Base-by-base conservation (phyloP, 2,329 filamentous ascomycete species). In the Zymoseptoria pseudotritici region DNA sequence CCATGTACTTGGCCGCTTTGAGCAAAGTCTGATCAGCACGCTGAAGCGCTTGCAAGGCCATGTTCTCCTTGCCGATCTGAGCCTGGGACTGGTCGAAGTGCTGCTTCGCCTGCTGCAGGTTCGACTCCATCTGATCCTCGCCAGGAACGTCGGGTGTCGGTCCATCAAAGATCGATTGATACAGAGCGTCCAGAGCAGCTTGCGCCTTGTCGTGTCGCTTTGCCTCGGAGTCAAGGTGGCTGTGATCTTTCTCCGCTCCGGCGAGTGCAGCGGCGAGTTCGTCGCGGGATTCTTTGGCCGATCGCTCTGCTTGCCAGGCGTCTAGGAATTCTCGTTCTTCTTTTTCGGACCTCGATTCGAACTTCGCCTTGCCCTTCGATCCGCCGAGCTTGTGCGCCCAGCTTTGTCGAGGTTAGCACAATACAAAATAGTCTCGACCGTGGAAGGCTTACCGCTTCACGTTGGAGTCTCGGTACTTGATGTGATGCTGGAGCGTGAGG, bases 311-410 rank as follows among this genome's bases (percentile, higher is more conserved):
- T 60, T 82, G 78, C 53, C 82, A 74, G 0, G 78, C 82, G 53
- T 81, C 77, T 24, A 82, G 75, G 68, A 83, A 85, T 62, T 84
- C 82, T 51, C 73, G 71, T 68, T 84, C 82, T 69, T 84, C 82
- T 62, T 80, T 81, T 54, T 77, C 76, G 13, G 80, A 79, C 55
- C 75, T 76, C n/a, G 76, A 75, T 17, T 74, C 71, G 63, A 82
- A 82, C 55, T 78, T 77, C n/a, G 77, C 78, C 31, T 68, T 58
- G 19, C 69, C 67, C 50, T 75, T 75, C 62, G 78, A 78, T 26
- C 82, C 79, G 4, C 77, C 74, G 9, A 82, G 73, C 60, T 78
- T 80, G 74, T 81, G 81, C 49, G 78, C 73, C 65, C 82, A 80
- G 49, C 36, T 46, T n/a, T 46, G 17, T 46, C 36, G 17, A 46